Evolutionary conservation across 1,284 basidiomycete genomes (phyloP).

Genomic region (Peniophora sp.): DNA sequence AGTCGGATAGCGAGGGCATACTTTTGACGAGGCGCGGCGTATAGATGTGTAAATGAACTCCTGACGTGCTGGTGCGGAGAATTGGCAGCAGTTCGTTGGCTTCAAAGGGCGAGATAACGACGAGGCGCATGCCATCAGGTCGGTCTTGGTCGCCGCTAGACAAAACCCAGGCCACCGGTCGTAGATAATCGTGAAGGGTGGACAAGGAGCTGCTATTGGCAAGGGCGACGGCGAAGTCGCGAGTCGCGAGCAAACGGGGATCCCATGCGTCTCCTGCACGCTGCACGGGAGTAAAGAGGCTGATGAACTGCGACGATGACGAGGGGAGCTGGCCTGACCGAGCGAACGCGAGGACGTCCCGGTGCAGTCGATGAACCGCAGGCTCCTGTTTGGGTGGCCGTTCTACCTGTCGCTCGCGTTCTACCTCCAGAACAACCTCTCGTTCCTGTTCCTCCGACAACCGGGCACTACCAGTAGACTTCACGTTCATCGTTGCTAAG

Average conservation of each 20-base stretch:
- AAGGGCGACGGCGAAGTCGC: slow-evolving; percentile 23
- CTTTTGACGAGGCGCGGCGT: slow-evolving; percentile 26
- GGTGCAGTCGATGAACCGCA: slow-evolving; percentile 17
- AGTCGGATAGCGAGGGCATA: slow-evolving; percentile 32
- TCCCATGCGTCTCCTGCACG: neutral
- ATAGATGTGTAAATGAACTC: slow-evolving; percentile 36
- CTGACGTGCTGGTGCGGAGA: slow-evolving; percentile 22
- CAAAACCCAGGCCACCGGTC: slow-evolving; percentile 38
- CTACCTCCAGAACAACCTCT: slow-evolving; percentile 36
- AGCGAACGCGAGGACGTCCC: slow-evolving; percentile 21
- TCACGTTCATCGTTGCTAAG: slow-evolving; percentile 21
- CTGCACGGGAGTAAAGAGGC: neutral
- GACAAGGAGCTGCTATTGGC: slow-evolving; percentile 1
- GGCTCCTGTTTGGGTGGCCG: slow-evolving; percentile 20
- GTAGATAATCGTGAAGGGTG: slow-evolving; percentile 23
- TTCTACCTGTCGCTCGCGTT: slow-evolving; percentile 31
- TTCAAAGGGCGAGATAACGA: slow-evolving; percentile 40
- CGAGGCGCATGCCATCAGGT: slow-evolving; percentile 12
- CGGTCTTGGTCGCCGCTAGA: slow-evolving; percentile 10
- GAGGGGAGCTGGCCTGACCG: slow-evolving; percentile 13
- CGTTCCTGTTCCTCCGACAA: slow-evolving; percentile 44
- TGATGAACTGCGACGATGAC: slow-evolving; percentile 6
- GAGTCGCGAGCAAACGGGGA: slow-evolving; percentile 18
- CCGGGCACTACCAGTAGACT: slow-evolving; percentile 8
- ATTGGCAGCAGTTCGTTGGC: slow-evolving; percentile 29